A percentile compares a stretch with the other conserved stretches of the same genome.
phyloP scores from a whole-genome alignment of 2,329 filamentous ascomycete species.

The Chaetothyriales sp. region DNA sequence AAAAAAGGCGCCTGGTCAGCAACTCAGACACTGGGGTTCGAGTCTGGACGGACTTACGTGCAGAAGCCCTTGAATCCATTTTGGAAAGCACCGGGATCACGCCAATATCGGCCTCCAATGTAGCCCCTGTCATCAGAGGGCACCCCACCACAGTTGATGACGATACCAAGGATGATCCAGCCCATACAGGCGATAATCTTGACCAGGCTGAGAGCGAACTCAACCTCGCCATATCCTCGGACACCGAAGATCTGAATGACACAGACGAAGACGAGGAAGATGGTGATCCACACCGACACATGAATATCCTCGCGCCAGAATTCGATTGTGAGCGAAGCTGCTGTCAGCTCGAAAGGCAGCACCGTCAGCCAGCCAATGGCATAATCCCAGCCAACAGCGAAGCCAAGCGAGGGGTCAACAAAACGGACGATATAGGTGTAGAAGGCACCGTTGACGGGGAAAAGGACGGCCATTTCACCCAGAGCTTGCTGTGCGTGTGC shows the following conservation, averaged over 20 bases:
- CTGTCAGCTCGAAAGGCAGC: conserved; percentile 15
- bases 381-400: conserved; percentile 32
- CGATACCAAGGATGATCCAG: conserved; percentile 45
- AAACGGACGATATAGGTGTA: conserved; percentile 56
- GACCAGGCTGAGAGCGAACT: conserved; percentile 66
- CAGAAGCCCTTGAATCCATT: conserved; percentile 55
- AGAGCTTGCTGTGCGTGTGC: conserved; percentile 26
- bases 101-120: conserved; percentile 68
- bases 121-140: conserved; percentile 50
- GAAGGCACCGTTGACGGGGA: conserved; percentile 60
- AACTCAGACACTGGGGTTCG: conserved; percentile 61
- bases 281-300: conserved; percentile 41
- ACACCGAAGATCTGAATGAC: conserved; percentile 70
- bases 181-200: conserved; percentile 69
- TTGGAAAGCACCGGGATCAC: conserved; percentile 57
- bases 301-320: conserved; percentile 16
- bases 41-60: conserved; percentile 18
- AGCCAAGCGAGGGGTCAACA: conserved; percentile 32
- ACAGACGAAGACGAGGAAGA: conserved; percentile 60
- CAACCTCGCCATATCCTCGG: conserved; percentile 69
- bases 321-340: conserved; percentile 13
- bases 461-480: conserved; percentile 60
- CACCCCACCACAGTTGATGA: conserved; percentile 64
- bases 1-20: conserved; percentile 53
- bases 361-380: conserved; percentile 13